Base-by-base conservation (phyloP, 352 stramenopile species). In the Globisporangium uncinulatum region DNA sequence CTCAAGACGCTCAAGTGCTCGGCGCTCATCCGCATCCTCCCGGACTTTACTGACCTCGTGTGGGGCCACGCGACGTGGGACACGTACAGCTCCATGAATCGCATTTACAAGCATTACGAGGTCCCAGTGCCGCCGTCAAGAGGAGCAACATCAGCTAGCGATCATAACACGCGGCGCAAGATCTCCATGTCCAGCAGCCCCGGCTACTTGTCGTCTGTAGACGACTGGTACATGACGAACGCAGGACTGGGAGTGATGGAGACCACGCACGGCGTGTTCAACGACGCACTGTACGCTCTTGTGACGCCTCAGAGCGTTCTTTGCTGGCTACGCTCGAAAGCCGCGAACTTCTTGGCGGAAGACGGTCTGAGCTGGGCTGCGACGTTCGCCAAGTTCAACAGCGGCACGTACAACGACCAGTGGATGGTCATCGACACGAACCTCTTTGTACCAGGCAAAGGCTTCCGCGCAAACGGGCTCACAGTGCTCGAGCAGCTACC, bases 351-450 rank as follows among this genome's bases (percentile, higher is more conserved):
- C 20, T 34, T 89, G 1, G 73, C 64, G 0, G 56, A 49, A 10
- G 75, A 75, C 43, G 83, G 83, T 32, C 47, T 55, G 19, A 64
- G 73, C 19, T 92, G 79, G 82, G 63, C 65, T 0, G 47, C 54
- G 14, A 73, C 59, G 6, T 87, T 89, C 56, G 51, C 63, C 32
- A 74, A 74, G 37, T 67, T 77, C 72, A 86, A 89, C 70, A 86
- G 74, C 56, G 74, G 80, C 54, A 89, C 84, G 44, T 91, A 94
- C 69, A 90, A 89, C 62, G 90, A 94, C 57, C 81, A 92, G 67
- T 95, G 83, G 79, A 89, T 92, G 81, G 57, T 92, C 43, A 55
- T 92, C 6, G 79, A 95, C 64, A 67, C 70, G 17, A 83, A 79
- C n/a, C 65, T 62, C 6, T 90, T 87, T 55, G 52, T 68, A 13